Evolutionary conservation across 202 grass and related monocot species (phyloP), one percentile per base, ranked within the genome.

Genomic region (Bolboschoenoplectus hybrid): DNA sequence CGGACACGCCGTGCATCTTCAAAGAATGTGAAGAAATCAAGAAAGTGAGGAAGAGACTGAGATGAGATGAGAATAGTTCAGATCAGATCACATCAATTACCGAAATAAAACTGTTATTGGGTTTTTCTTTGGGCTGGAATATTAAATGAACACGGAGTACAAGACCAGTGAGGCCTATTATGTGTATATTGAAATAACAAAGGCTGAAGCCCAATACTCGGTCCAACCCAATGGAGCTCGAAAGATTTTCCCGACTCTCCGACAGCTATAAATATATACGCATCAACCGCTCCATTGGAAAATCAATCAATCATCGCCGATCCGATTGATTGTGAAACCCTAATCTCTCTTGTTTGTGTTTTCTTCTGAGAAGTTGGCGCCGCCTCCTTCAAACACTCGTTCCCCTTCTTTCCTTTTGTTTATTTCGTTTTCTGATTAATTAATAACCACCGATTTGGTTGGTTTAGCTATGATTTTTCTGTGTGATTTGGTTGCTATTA

Each of bases 1-100:
- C 56, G 55, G 45, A 83, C 86, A 94, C 88, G 74, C 35, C 85
- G 85, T 52, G 73, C 82, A 81, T 58, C 1, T 2, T 55, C 10
- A 13, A 63, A 64, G 67, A 9, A 39, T 17, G 40, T 8, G 14
- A 17, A 7, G 38, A 65, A 65, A 65, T 20, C 2, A 17, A 32
- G 35, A 26, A 26, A 26, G 26, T 26, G 32, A 65, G 14, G 14
- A 58, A 58, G 2, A 51, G 49, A 51, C 5, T 51, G 6, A 7
- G 49, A 51, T 51, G 7, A 51, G 5, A 51, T 7, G 7, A 9
- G 49, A 12, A 16, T 17, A 12, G 16, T 3, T 58, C 55, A 26
- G 26, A 26, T 26, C 26, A 26, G 26, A 26, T 26, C 26, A 26
- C 26, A 26, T 26, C 26, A 26, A 26, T 26, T 26, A 26, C 26